Evolutionary conservation across 116 monocot species (phyloP).

Genomic region (Posidonia oceanica): DNA sequence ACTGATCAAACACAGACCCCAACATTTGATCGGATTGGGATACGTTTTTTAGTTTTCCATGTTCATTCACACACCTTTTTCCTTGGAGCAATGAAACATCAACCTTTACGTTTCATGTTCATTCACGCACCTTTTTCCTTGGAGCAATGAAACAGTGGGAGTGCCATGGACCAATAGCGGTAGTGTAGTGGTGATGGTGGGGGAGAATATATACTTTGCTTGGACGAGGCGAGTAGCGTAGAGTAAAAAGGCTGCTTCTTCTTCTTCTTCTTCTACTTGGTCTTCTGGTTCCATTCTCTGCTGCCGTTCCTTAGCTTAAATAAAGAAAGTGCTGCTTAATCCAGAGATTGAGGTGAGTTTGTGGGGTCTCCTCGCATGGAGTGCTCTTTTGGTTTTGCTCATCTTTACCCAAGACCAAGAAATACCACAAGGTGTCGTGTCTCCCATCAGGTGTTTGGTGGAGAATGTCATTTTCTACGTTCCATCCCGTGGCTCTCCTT

Average conservation of each 20-base stretch:
- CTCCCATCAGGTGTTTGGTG: not conserved
- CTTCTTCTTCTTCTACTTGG: not conserved
- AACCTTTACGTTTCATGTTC: too few relatives aligned
- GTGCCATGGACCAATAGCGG: not conserved
- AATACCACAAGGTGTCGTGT: not conserved
- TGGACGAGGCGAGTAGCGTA: not conserved
- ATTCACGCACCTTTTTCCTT: not conserved
- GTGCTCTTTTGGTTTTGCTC: not conserved
- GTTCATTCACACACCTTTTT: too few relatives aligned
- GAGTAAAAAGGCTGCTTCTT: not conserved
- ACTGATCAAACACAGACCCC: too few relatives aligned
- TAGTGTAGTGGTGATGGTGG: too few relatives aligned
- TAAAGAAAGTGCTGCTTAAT: too few relatives aligned
- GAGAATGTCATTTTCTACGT: not conserved
- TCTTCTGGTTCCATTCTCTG: not conserved
- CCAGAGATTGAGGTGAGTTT: too few relatives aligned
- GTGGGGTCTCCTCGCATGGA: too few relatives aligned
- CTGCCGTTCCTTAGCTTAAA: not conserved
- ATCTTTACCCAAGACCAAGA: constrained; percentile 7
- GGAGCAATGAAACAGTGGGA: not conserved
- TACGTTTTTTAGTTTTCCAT: too few relatives aligned
- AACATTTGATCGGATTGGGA: too few relatives aligned
- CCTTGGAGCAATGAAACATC: too few relatives aligned
- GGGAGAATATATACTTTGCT: constrained; percentile 9
- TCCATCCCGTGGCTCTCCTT: not conserved